Evolutionary conservation across 2,329 filamentous ascomycete genomes (phyloP).

Genomic region (Cucurbitaria berberidis): DNA sequence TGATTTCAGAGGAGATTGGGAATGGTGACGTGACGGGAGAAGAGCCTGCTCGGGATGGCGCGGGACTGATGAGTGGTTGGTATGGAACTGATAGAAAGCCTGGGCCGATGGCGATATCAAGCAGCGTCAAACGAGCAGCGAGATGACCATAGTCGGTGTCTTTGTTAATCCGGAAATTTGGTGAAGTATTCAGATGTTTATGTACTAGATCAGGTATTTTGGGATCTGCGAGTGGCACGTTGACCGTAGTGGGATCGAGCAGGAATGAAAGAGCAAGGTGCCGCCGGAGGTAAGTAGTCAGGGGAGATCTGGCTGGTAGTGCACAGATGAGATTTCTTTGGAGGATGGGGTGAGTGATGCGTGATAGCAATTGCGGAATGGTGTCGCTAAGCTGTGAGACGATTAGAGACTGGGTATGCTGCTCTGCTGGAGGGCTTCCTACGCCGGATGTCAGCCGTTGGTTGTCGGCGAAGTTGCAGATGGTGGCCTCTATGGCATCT

Average conservation of each 20-base stretch:
- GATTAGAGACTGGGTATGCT: conserved; percentile 29
- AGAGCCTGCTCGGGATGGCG: conserved; percentile 29
- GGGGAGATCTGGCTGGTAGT: conserved; percentile 61
- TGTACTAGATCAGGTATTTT: conserved; percentile 29
- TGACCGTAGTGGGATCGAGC: conserved; percentile 50
- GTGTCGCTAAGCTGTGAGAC: conserved; percentile 32
- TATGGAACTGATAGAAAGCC: conserved; percentile 52
- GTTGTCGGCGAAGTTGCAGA: conserved; percentile 35
- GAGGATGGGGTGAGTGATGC: conserved; percentile 57
- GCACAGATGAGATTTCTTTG: conserved; percentile 64
- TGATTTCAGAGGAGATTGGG: conserved; percentile 44
- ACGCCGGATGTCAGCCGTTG: conserved; percentile 30
- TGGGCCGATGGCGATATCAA: conserved; percentile 78
- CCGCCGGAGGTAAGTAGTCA: conserved; percentile 66
- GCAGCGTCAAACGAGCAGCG: conserved; percentile 67
- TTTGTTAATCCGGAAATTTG: conserved; percentile 60
- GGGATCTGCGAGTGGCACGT: conserved; percentile 31
- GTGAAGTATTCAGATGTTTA: conserved; percentile 36
- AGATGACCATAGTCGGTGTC: conserved; percentile 73
- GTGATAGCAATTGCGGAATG: conserved; percentile 34
- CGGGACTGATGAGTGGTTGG: conserved; percentile 35
- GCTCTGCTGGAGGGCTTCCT: conserved; percentile 16
- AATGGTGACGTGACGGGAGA: conserved; percentile 13
- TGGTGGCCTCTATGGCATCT: conserved; percentile 39
- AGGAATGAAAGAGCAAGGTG: conserved; percentile 70